Percentiles rank a stretch among this genome's conserved stretches.
These are phyloP conservation scores for Colletotrichum brevisporum DNA, from an alignment of 2,329 filamentous ascomycete species.

Conservation along the genomic window DNA sequence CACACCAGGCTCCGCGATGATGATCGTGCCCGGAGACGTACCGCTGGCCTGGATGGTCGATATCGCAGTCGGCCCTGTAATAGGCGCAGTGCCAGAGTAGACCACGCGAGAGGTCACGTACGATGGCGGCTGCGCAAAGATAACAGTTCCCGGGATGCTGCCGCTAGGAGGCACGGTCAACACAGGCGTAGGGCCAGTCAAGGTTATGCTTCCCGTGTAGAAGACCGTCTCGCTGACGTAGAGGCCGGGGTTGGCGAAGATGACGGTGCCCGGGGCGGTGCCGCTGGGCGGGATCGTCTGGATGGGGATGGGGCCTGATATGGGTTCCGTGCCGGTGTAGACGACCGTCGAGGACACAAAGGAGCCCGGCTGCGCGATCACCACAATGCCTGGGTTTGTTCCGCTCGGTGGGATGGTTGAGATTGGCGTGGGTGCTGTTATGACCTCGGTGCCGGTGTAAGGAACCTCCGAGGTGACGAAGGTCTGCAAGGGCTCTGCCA, in stretches of 20 bases:
- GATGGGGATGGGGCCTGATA: slow-evolving; percentile 11
- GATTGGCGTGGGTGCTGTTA: slow-evolving; percentile 3
- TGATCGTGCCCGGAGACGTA: slow-evolving; percentile 24
- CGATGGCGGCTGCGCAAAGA: slow-evolving; percentile 14
- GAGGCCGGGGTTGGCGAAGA: slow-evolving; percentile 13
- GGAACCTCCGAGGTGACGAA: not conserved
- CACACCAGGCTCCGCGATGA: not conserved
- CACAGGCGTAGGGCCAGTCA: slow-evolving; percentile 19
- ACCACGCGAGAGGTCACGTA: not conserved
- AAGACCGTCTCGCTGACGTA: not conserved
- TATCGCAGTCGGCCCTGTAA: slow-evolving; percentile 8
- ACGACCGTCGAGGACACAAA: slow-evolving; percentile 28
- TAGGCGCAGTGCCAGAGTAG: not conserved
- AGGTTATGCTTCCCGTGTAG: slow-evolving; percentile 1
- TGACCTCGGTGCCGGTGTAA: slow-evolving; percentile 11
- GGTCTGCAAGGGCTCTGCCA: not conserved
- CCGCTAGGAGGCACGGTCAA: slow-evolving; percentile 28
- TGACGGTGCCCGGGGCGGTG: slow-evolving; percentile 20
- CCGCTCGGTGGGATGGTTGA: slow-evolving; percentile 17
- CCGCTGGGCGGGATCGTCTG: slow-evolving; percentile 29
- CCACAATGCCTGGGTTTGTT: slow-evolving; percentile 27
- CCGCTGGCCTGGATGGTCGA: slow-evolving; percentile 17
- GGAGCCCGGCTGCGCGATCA: slow-evolving; percentile 15
- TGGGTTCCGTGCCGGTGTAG: not conserved
- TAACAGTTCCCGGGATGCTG: slow-evolving; percentile 17